Conservation (phyloP, 352 stramenopile genomes). For the Phytophthora sansomeana region DNA sequence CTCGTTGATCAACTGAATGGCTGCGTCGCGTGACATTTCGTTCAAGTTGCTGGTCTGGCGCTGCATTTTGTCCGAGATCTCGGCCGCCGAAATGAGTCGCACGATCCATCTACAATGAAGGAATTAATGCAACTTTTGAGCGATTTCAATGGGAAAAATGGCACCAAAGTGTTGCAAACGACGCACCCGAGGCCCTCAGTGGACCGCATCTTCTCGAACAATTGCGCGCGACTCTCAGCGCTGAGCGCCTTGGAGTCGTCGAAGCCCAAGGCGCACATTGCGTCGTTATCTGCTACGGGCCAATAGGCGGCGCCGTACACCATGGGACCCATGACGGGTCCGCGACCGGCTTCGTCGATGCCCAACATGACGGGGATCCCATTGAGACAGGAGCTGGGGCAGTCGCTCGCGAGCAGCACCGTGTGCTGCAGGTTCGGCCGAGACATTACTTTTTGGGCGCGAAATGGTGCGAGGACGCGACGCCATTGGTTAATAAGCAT, state of each 20-base stretch:
- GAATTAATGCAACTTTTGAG: background rate
- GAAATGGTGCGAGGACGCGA: background rate
- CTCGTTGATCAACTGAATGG: constrained; percentile 94
- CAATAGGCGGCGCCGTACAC: constrained; percentile 95
- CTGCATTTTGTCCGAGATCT: constrained; percentile 97
- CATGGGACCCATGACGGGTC: constrained; percentile 95
- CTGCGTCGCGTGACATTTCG: constrained; percentile 93
- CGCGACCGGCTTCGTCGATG: constrained; percentile 95
- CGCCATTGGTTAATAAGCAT: background rate
- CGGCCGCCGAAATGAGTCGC: constrained; percentile 89
- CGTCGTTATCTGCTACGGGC: constrained; percentile 67
- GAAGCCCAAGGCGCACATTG: constrained; percentile 90
- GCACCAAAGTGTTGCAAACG: background rate
- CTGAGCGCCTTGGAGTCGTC: constrained; percentile 96
- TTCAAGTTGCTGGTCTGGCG: constrained; percentile 92
- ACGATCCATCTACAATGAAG: constrained; percentile 82
- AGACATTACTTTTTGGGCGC: constrained; percentile 21
- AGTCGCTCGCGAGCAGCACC: constrained; percentile 67
- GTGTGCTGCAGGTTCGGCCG: constrained; percentile 56
- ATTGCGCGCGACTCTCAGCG: constrained; percentile 80
- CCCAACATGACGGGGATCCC: constrained; percentile 90
- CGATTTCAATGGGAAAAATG: constrained; percentile 7
- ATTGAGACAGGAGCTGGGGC: constrained; percentile 65
- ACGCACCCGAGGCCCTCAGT: constrained; percentile 70
- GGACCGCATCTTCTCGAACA: constrained; percentile 91